These are phyloP conservation scores for Exophiala alcalophila DNA, from an alignment of 2,329 filamentous ascomycete species.

Conservation along the genomic window DNA sequence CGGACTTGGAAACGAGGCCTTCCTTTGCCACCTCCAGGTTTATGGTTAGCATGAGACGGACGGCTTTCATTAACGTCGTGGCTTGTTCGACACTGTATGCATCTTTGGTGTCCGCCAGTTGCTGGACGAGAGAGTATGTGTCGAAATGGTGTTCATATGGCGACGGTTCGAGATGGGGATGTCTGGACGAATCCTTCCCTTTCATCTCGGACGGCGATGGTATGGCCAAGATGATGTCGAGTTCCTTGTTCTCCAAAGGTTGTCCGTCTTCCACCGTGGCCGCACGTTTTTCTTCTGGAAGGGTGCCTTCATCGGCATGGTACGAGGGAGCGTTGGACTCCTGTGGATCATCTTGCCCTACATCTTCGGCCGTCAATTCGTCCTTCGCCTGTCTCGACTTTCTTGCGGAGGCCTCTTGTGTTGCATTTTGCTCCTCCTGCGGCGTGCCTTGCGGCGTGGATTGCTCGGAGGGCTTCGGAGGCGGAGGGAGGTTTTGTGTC, in stretches of 20 bases:
- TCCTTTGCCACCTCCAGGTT: conserved; percentile 79
- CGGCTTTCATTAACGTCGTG: conserved; percentile 86
- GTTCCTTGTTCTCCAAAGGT: conserved; percentile 28
- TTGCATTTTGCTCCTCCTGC: conserved; percentile 14
- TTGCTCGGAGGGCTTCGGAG: conserved; percentile 33
- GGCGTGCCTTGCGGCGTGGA: conserved; percentile 9
- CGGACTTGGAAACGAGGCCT: conserved; percentile 80
- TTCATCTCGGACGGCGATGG: conserved; percentile 37
- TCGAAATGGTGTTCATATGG: conserved; percentile 96
- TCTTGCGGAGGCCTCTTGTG: conserved; percentile 1
- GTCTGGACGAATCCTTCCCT: conserved; percentile 25
- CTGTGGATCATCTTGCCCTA: conserved; percentile 26
- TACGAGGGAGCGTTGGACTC: conserved; percentile 20
- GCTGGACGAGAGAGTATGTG: conserved; percentile 82
- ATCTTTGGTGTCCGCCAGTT: conserved; percentile 62
- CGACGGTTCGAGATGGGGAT: conserved; percentile 58
- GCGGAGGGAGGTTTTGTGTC: conserved; percentile 41
- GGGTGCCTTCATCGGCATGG: conserved; percentile 20
- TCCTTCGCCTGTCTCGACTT: conserved; percentile 8
- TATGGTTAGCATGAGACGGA: conserved; percentile 70
- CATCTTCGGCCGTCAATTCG: conserved; percentile 11
- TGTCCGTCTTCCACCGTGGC: conserved; percentile 16
- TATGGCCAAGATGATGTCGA: conserved; percentile 44
- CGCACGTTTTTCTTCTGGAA: conserved; percentile 10
- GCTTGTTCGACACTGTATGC: conserved; percentile 74